These are phyloP conservation scores for Aspergillus ochraceus DNA, from an alignment of 2,329 filamentous ascomycete genomes.

Conservation along the genomic window DNA sequence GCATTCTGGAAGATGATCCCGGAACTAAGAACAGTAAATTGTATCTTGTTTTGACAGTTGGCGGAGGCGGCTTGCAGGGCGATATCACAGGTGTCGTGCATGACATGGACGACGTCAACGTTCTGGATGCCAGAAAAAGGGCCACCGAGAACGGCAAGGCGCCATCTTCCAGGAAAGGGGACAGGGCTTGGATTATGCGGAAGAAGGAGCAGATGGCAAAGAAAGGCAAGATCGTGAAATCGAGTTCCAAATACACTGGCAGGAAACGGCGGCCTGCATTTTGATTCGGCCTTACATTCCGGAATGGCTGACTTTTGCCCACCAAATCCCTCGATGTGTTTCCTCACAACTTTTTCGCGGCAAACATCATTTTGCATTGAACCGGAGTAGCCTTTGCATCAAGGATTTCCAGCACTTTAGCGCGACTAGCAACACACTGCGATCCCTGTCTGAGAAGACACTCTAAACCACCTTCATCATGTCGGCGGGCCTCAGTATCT, in stretches of 20 bases:
- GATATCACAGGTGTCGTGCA: slow-evolving; percentile 90
- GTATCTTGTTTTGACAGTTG: slow-evolving; percentile 93
- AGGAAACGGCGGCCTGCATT: slow-evolving; percentile 80
- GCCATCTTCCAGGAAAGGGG: slow-evolving; percentile 46
- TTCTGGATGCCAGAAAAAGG: slow-evolving; percentile 67
- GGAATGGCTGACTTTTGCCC: not conserved
- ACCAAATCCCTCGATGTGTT: not conserved
- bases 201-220: slow-evolving; percentile 90
- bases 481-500: not conserved
- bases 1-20: slow-evolving; percentile 90
- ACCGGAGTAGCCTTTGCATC: not conserved
- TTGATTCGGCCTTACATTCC: slow-evolving; percentile 37
- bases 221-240: slow-evolving; percentile 93
- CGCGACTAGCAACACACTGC: not conserved
- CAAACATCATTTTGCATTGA: not conserved
- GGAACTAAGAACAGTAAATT: slow-evolving; percentile 96
- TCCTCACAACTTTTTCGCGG: not conserved
- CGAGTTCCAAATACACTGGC: slow-evolving; percentile 89
- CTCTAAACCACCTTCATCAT: not conserved
- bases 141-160: slow-evolving; percentile 43
- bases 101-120: slow-evolving; percentile 84
- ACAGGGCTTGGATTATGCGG: slow-evolving; percentile 52
- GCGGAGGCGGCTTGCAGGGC: slow-evolving; percentile 61
- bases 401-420: not conserved
- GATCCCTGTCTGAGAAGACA: not conserved